Conservation (phyloP, 2,329 filamentous ascomycete genomes). For the Phyllosticta ampelicida region DNA sequence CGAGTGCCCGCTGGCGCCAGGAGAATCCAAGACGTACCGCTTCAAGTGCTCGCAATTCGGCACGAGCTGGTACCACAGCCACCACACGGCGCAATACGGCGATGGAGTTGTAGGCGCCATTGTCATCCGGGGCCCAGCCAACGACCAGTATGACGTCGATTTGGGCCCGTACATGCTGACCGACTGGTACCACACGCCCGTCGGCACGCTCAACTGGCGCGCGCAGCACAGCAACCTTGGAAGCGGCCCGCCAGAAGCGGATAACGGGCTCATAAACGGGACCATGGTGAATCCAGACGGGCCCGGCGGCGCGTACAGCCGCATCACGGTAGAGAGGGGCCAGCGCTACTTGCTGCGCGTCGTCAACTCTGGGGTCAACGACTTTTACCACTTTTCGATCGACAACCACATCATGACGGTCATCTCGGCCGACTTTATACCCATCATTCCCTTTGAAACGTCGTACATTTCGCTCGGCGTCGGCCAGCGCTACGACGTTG, state of each 20-base stretch:
- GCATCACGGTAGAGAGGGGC: conserved; percentile 29
- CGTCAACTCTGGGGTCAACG: conserved; percentile 31
- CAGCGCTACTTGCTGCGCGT: conserved; percentile 36
- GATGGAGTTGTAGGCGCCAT: conserved; percentile 33
- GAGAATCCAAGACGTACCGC: conserved; percentile 44
- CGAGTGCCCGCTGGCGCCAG: conserved; percentile 59
- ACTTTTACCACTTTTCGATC: conserved; percentile 27
- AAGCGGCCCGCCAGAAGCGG: conserved; percentile 23
- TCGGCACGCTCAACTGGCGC: background rate
- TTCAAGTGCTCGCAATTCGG: conserved; percentile 44
- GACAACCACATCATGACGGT: conserved; percentile 29
- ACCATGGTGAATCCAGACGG: conserved; percentile 40
- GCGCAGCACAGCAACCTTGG: background rate
- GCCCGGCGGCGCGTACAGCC: conserved; percentile 22
- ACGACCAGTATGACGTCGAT: conserved; percentile 45
- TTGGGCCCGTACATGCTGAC: conserved; percentile 48
- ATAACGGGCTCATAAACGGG: conserved; percentile 43
- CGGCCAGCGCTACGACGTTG: conserved; percentile 36
- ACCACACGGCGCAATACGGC: conserved; percentile 33
- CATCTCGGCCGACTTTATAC: conserved; percentile 26
- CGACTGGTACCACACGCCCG: conserved; percentile 50
- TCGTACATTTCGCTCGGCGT: conserved; percentile 16
- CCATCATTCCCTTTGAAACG: conserved; percentile 27
- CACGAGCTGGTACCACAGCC: conserved; percentile 34
- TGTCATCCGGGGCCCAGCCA: conserved; percentile 32